Base-by-base conservation (phyloP, 2,329 filamentous ascomycete genomes). In the Aurifilum marmelostoma region DNA sequence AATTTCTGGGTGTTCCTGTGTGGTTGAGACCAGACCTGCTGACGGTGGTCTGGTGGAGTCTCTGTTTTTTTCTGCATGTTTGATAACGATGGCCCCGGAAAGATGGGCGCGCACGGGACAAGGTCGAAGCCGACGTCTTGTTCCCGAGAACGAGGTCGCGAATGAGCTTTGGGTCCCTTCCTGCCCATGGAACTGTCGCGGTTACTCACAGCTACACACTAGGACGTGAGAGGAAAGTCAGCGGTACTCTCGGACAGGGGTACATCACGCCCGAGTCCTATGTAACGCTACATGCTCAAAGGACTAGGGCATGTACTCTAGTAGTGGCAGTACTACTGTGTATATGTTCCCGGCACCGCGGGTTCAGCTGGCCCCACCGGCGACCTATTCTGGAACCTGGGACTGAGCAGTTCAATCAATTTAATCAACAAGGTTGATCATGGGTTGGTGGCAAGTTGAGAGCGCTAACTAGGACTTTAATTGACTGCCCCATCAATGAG, bases 361-460 rank as follows among this genome's bases (percentile, higher is more conserved):
- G 56, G 56, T 59, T 59, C 56, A 59, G 56, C 56, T 59, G 56
- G 32, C 29, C 56, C 56, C 56, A 59, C 56, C 21, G 1, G 11
- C 18, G 52, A 29, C 52, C 52, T 29, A 29, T 56, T 56, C 24
- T 29, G 52, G 52, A 16, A 56, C 32, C 52, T 29, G 52, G 52
- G 6, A 34, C 32, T 56, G 52, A 56, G 16, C 52, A 34, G 21
- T 2, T 47, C 43, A 47, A 47, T 47, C 18, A 47, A 47, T n/a
- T 47, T 5, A 47, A 32, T 18, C 24, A 16, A 56, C 52, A 56
- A 32, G 52, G 52, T 56, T 54, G 24, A 16, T 9, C 37, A 9
- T 16, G 52, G 52, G 52, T 1, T 2, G 27, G 43, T 47, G 43
- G 43, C 43, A 47, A n/a, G 21, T n/a, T 47, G n/a, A 47, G n/a